Base-by-base conservation (phyloP, 2,329 filamentous ascomycete genomes). In the Epichloe baconii region DNA sequence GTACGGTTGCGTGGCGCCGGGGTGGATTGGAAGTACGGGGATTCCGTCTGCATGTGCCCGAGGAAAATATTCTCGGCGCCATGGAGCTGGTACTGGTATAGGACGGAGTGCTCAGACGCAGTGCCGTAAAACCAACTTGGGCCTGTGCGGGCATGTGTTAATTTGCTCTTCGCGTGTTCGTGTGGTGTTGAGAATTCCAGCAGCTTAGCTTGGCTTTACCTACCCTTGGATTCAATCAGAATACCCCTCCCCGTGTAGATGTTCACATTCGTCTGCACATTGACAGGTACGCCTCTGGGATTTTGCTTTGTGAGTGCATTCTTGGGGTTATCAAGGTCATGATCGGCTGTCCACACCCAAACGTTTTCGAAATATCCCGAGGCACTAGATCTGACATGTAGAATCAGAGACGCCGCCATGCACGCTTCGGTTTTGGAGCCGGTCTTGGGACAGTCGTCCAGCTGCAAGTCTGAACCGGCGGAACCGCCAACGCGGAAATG, bases 401-500 rank as follows among this genome's bases (percentile, higher is more conserved):
- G 61, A 49, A 78, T 58, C 38, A 76, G 49, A 59, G 79, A 81
- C 3, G 78, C 79, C 15, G 77, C 82, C 2, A 76, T 71, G 61
- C 83, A 87, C 4, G 73, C 66, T 2, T 69, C 54, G 43, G 79
- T 76, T 53, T 76, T 72, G 3, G 65, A 6, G 7, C 34, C n/a
- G 21, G 45, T n/a, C 8, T 51, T 47, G 42, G 77, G 77, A 52
- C 82, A 88, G 19, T 71, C 77, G 5, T 19, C 21, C 17, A 47
- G 58, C 77, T 71, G 21, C 75, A 75, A 60, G 81, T 79, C 5
- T 89, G 83, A 84, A 35, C 85, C 85, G 3, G 77, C 74, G 17
- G 78, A 78, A 23, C 86, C 86, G 56, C 84, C 85, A 53, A 90
- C 75, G 55, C 86, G 81, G 64, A 85, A 75, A 66, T 91, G 86